Conservation (phyloP, 345 rosid genomes). For the Salix koriyanagi region DNA sequence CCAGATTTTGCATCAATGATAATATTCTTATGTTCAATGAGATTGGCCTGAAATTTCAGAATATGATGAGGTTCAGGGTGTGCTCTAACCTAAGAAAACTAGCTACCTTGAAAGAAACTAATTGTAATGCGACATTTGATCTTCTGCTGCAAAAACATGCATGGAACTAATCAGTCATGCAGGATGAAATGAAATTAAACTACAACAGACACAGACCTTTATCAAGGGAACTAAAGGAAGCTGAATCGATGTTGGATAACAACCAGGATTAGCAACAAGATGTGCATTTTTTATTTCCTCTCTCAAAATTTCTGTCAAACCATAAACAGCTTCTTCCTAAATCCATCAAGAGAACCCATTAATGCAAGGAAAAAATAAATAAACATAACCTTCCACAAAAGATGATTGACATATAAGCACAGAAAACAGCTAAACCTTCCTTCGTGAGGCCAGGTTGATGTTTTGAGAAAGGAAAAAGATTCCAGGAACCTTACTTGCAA, state of each 20-base stretch:
- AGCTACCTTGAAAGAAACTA: neutral
- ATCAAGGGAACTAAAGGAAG: conserved; percentile 89
- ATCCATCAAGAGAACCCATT: conserved; percentile 1
- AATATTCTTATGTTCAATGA: conserved; percentile 56
- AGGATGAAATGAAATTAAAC: conserved; percentile 6
- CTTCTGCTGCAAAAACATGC: neutral
- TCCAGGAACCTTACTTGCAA: conserved; percentile 52
- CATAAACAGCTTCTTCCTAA: conserved; percentile 89
- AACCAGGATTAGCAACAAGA: conserved; percentile 96
- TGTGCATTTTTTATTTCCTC: conserved; percentile 61
- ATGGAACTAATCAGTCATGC: neutral
- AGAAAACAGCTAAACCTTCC: neutral
- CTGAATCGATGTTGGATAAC: conserved; percentile 94
- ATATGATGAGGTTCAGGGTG: neutral
- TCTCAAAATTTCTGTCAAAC: conserved; percentile 82
- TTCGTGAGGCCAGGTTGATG: neutral
- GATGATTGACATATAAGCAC: neutral
- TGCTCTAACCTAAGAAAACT: too few relatives aligned
- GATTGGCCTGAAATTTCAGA: conserved; percentile 57
- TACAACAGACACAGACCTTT: conserved; percentile 43
- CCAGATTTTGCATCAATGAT: conserved; percentile 94
- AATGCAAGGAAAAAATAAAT: neutral
- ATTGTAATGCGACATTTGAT: neutral
- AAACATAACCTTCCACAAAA: neutral
- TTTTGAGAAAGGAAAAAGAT: neutral